phyloP scores from a whole-genome alignment of 345 rosid genomes.

The Sapria himalayana region DNA sequence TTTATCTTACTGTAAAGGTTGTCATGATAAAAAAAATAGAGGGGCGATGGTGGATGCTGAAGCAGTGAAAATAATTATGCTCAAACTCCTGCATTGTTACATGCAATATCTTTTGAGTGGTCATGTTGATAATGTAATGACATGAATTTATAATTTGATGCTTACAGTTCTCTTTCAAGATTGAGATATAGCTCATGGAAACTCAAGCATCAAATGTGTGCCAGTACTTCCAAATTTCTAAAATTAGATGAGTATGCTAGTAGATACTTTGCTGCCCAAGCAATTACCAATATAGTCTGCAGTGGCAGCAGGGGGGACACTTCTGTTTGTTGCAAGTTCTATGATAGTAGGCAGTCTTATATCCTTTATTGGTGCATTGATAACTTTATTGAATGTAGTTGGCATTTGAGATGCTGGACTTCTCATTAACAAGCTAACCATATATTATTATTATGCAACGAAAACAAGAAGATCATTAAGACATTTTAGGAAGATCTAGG shows the following conservation, averaged over 20 bases:
- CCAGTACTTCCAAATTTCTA: conserved; percentile 74
- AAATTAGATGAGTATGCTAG: conserved; percentile 82
- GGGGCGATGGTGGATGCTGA: conserved; percentile 74
- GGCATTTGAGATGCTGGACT: too few species aligned
- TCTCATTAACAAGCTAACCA: too few species aligned
- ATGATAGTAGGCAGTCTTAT: conserved; percentile 88
- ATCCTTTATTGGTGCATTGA: conserved; percentile 86
- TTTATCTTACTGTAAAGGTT: too few species aligned
- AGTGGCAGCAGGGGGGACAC: conserved; percentile 97
- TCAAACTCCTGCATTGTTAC: conserved; percentile 40
- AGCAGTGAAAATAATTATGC: conserved; percentile 69
- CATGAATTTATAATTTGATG: conserved; percentile 85
- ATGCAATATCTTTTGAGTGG: conserved; percentile 62
- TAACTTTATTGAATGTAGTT: too few species aligned
- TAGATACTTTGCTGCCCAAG: conserved; percentile 96
- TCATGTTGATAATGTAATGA: conserved; percentile 58
- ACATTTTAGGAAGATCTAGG: too few species aligned
- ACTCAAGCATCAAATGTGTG: conserved; percentile 75
- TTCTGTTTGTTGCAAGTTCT: conserved; percentile 90
- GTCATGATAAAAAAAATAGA: conserved; percentile 71
- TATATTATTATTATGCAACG: too few species aligned
- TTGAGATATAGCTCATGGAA: conserved; percentile 81
- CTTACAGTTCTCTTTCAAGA: conserved; percentile 86
- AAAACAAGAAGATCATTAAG: too few species aligned
- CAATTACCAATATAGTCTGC: conserved; percentile 75